Percentiles rank a stretch among this genome's conserved stretches.
phyloP scores from a whole-genome alignment of 1,284 basidiomycete genomes.

The Trametes hirsuta region DNA sequence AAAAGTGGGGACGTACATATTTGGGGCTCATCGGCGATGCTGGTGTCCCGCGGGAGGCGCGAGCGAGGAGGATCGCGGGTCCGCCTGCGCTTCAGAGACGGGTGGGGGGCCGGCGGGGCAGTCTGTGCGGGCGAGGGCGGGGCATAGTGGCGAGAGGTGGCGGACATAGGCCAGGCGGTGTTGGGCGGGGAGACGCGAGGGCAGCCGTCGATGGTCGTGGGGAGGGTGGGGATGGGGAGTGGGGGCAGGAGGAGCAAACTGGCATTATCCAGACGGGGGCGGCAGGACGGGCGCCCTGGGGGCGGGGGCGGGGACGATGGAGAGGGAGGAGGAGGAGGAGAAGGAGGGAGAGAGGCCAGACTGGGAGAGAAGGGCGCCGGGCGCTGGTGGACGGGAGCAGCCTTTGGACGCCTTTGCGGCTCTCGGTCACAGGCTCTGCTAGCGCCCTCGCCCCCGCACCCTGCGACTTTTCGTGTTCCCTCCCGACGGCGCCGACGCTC shows the following conservation, averaged over 20 bases:
- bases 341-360: conserved; percentile 12
- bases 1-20: conserved; percentile 42
- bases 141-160: conserved; percentile 33
- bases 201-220: conserved; percentile 14
- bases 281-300: conserved; percentile 20
- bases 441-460: not conserved
- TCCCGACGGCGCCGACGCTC: conserved; percentile 5
- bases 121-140: conserved; percentile 45
- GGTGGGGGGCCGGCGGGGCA: conserved; percentile 30
- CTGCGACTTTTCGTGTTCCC: not conserved
- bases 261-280: conserved; percentile 44
- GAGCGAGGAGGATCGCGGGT: conserved; percentile 13
- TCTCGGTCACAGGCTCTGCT: too few relatives aligned
- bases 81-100: conserved; percentile 35
- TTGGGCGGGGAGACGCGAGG: conserved; percentile 23
- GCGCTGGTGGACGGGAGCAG: conserved; percentile 5
- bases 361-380: conserved; percentile 9
- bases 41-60: conserved; percentile 30
- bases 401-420: not conserved
- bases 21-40: conserved; percentile 42
- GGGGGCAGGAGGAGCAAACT: conserved; percentile 35
- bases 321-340: conserved; percentile 11
- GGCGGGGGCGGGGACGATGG: conserved; percentile 14
- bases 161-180: conserved; percentile 37
- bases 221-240: not conserved